Percentiles rank a stretch among this genome's conserved stretches.
Evolutionary conservation across 2,329 filamentous ascomycete species (phyloP).

Genomic region (Pseudocercospora macadamiae): DNA sequence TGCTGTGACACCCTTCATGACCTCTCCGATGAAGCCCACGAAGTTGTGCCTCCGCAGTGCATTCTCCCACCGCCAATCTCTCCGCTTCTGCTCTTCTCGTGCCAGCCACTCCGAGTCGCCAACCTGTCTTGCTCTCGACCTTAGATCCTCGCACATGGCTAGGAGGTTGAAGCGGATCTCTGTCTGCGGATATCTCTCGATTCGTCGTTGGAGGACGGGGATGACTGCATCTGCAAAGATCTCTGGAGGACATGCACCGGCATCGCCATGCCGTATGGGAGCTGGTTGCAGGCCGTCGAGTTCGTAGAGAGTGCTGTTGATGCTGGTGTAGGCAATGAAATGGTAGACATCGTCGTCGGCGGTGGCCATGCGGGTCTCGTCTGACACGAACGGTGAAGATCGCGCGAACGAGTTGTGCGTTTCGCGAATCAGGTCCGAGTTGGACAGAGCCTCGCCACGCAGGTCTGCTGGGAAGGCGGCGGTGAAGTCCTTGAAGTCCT

Average conservation of each 20-base stretch:
- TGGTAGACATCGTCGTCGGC: slow-evolving; percentile 91
- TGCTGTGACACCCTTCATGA: slow-evolving; percentile 82
- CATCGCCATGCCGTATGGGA: slow-evolving; percentile 80
- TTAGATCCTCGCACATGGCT: slow-evolving; percentile 84
- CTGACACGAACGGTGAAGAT: slow-evolving; percentile 88
- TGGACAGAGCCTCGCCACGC: slow-evolving; percentile 70
- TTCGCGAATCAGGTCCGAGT: slow-evolving; percentile 60
- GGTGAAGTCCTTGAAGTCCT: slow-evolving; percentile 85
- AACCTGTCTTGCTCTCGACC: slow-evolving; percentile 74
- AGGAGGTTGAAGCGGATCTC: slow-evolving; percentile 97
- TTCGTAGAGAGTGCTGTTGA: slow-evolving; percentile 84
- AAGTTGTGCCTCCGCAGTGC: slow-evolving; percentile 91
- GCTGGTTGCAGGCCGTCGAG: slow-evolving; percentile 91
- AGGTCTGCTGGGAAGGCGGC: slow-evolving; percentile 73
- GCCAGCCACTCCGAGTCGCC: slow-evolving; percentile 79
- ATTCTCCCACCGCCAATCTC: slow-evolving; percentile 93
- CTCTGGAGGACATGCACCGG: slow-evolving; percentile 67
- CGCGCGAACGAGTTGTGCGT: slow-evolving; percentile 91
- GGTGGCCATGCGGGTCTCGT: slow-evolving; percentile 73
- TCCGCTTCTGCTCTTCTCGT: slow-evolving; percentile 79
- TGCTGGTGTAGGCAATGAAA: slow-evolving; percentile 90
- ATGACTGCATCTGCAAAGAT: slow-evolving; percentile 81
- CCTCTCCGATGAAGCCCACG: slow-evolving; percentile 89
- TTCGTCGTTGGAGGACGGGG: slow-evolving; percentile 80
- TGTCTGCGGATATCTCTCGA: slow-evolving; percentile 78